Evolutionary conservation across 108 stramenopile species (phyloP).

Genomic region (Fragilaria crotonensis): DNA sequence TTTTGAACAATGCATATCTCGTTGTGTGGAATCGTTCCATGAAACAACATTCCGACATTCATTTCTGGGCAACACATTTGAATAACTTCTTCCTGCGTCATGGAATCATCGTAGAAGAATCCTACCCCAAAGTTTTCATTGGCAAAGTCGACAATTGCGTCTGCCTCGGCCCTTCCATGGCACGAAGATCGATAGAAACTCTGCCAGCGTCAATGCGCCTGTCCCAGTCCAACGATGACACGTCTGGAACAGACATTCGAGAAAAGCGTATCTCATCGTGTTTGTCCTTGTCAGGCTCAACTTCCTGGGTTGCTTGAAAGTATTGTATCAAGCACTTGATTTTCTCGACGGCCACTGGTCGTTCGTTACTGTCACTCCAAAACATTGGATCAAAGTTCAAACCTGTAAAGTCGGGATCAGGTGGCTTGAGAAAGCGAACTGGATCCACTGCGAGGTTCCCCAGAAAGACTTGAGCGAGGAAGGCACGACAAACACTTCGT

Average conservation of each 20-base stretch:
- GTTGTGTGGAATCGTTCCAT: background rate
- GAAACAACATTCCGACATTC: background rate
- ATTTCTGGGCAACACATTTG: background rate
- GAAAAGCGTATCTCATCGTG: background rate
- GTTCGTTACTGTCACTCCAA: background rate
- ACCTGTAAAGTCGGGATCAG: background rate
- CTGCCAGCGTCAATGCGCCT: background rate
- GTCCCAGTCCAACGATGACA: background rate
- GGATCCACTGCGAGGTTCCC: background rate
- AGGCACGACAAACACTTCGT: background rate
- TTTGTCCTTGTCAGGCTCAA: background rate
- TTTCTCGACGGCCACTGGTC: background rate
- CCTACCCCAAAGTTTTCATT: background rate
- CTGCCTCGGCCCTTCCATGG: background rate
- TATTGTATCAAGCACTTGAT: background rate
- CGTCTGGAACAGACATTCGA: background rate
- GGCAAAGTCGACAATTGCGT: background rate
- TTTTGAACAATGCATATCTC: constrained; percentile 1
- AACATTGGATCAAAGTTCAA: background rate
- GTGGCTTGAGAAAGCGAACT: background rate
- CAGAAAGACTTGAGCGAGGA: constrained; percentile 1
- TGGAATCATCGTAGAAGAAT: background rate
- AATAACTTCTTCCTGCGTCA: background rate
- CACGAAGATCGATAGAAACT: background rate
- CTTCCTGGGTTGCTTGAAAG: background rate